Base-by-base conservation (phyloP, 1,284 basidiomycete species). In the Puccinia horiana region DNA sequence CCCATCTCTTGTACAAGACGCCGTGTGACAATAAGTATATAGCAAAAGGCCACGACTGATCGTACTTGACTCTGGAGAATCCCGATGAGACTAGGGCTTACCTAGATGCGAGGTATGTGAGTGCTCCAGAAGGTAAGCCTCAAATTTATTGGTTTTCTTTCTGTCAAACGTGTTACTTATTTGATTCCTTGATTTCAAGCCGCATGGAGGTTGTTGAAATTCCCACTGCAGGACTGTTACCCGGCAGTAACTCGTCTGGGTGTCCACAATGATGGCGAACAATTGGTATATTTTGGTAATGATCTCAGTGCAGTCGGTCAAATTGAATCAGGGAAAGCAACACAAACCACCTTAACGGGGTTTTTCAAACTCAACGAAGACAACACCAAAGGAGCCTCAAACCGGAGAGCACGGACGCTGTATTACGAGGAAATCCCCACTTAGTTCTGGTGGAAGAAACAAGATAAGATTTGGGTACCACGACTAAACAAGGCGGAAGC, bases 51-150 rank as follows among this genome's bases (percentile, higher is more conserved):
- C 23, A 78, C 4, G 76, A 78, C 47, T 18, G 42, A 37, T 20
- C 29, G 8, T 5, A n/a, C 16, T 2, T 69, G 4, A 26, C 20
- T 5, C 20, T 78, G 40, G 40, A 69, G 16, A 6, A 26, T 8
- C 9, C 12, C 0, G 63, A 78, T 35, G 63, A 78, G 42, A 49
- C 63, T 3, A 29, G 11, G 20, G 26, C 44, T 32, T 69, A 29
- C 54, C n/a, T 78, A 2, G 32, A 78, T 35, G 76, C 61, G 9
- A 3, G 63, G 14, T 78, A 69, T 32, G 35, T 78, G 2, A n/a
- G 61, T 9, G 42, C 76, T 16, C 35, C 63, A 20, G 76, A 78
- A 78, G 76, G 63, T 67, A 26, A 16, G 58, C 12, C n/a, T n/a
- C n/a, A n/a, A n/a, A n/a, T n/a, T n/a, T n/a, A n/a, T n/a, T n/a